Conservation (phyloP, 228 moss, liverwort and hornwort species). For the Sphagnum fallax region DNA sequence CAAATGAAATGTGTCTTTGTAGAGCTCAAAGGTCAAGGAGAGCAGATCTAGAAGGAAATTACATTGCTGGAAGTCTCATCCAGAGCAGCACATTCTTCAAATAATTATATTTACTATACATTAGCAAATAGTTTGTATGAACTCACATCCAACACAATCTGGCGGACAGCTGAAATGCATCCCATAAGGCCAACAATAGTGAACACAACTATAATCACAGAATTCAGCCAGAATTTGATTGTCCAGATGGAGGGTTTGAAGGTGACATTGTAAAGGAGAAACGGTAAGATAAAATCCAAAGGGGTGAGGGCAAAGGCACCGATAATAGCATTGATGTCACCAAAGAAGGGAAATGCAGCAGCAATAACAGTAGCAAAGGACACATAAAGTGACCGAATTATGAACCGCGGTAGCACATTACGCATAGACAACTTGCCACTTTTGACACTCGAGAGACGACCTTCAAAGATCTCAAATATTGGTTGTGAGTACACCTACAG, state of each 20-base stretch:
- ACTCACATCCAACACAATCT: slow-evolving; percentile 36
- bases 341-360: slow-evolving; percentile 70
- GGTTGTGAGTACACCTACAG: slow-evolving; percentile 55
- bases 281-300: slow-evolving; percentile 60
- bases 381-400: slow-evolving; percentile 38
- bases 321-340: slow-evolving; percentile 56
- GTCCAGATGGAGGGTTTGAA: slow-evolving; percentile 40
- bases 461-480: slow-evolving; percentile 39
- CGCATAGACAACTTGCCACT: slow-evolving; percentile 28
- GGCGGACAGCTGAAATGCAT: slow-evolving; percentile 44
- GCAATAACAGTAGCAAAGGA: slow-evolving; percentile 38
- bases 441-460: slow-evolving; percentile 20
- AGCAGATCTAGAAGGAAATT: too few species aligned
- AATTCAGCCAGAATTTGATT: slow-evolving; percentile 44
- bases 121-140: slow-evolving; percentile 53
- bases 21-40: too few species aligned
- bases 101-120: slow-evolving; percentile 3
- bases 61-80: too few species aligned
- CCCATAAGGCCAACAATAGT: slow-evolving; percentile 41
- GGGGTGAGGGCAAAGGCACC: slow-evolving; percentile 69
- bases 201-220: slow-evolving; percentile 39
- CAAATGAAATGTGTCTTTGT: too few species aligned
- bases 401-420: slow-evolving; percentile 38
- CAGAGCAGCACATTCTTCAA: too few species aligned
- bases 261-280: slow-evolving; percentile 58